These are phyloP conservation scores for Cylindricascospora bacillispora DNA, from an alignment of 1,139 yeast species.

Conservation along the genomic window DNA sequence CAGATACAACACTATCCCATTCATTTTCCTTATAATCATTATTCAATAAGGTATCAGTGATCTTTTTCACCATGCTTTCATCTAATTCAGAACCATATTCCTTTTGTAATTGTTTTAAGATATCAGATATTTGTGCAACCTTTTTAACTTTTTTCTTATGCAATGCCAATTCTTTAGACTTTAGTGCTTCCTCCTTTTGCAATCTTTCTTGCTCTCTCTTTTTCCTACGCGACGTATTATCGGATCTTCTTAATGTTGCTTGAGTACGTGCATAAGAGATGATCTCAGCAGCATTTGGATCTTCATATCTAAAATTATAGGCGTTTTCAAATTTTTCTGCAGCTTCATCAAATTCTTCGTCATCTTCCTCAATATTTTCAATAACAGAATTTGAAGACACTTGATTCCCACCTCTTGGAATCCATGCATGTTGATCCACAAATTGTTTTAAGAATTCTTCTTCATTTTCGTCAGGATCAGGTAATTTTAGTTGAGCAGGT, in stretches of 20 bases:
- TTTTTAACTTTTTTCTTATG: conserved; percentile 65
- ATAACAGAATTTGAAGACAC: conserved; percentile 41
- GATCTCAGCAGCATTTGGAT: conserved; percentile 80
- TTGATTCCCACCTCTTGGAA: conserved; percentile 49
- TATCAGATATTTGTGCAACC: conserved; percentile 64
- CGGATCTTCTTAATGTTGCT: conserved; percentile 78
- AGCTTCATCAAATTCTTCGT: conserved; percentile 82
- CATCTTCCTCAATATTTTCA: conserved; percentile 33
- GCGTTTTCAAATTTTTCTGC: conserved; percentile 87
- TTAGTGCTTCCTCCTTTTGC: conserved; percentile 38
- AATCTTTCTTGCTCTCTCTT: conserved; percentile 64
- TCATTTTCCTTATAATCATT: conserved; percentile 85
- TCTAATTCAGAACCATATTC: conserved; percentile 75
- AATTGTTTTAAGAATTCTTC: conserved; percentile 63
- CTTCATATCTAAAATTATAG: conserved; percentile 90
- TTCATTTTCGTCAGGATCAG: conserved; percentile 55
- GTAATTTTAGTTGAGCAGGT: conserved; percentile 30
- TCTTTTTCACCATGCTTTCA: conserved; percentile 42
- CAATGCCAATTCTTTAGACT: conserved; percentile 47
- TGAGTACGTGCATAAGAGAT: conserved; percentile 95
- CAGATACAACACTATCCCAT: conserved; percentile 83
- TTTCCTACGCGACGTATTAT: conserved; percentile 62
- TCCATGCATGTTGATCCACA: conserved; percentile 76
- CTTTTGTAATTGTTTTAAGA: conserved; percentile 62
- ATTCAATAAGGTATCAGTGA: conserved; percentile 62